Percentiles rank a stretch among this genome's conserved stretches.
Evolutionary conservation across 495 filamentous ascomycete genomes (phyloP).

Genomic region (Penicillium crystallinum): DNA sequence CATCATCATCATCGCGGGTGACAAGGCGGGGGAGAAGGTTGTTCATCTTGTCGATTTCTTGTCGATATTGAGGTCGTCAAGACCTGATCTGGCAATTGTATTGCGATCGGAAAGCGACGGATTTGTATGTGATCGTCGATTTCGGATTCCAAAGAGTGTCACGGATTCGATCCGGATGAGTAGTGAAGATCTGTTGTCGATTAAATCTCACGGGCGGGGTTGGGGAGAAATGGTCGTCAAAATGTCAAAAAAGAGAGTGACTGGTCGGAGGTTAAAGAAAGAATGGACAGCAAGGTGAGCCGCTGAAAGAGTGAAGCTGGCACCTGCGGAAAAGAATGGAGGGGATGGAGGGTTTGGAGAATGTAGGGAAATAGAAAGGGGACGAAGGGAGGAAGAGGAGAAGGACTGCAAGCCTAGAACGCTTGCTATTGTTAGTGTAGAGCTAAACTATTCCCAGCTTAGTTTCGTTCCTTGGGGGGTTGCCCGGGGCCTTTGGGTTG

Average conservation of each 20-base stretch:
- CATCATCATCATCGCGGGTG: slow-evolving; percentile 45
- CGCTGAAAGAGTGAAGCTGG: slow-evolving; percentile 88
- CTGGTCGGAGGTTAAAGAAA: slow-evolving; percentile 17
- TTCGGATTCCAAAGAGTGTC: slow-evolving; percentile 19
- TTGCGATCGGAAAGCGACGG: not conserved
- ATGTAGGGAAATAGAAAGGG: slow-evolving; percentile 44
- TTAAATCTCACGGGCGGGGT: slow-evolving; percentile 3
- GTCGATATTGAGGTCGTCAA: slow-evolving; percentile 5
- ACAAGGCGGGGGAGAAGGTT: slow-evolving; percentile 45
- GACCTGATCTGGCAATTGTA: not conserved
- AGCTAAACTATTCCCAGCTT: slow-evolving; percentile 1
- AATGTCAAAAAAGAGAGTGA: slow-evolving; percentile 9
- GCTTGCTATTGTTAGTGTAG: slow-evolving; percentile 6
- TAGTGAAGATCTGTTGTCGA: slow-evolving; percentile 7
- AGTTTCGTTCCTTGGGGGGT: slow-evolving; percentile 1
- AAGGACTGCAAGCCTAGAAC: slow-evolving; percentile 13
- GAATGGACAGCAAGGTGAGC: slow-evolving; percentile 53
- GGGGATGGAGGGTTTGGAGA: slow-evolving; percentile 35
- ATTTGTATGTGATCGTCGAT: slow-evolving; percentile 16
- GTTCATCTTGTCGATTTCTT: slow-evolving; percentile 31
- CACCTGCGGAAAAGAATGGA: slow-evolving; percentile 46
- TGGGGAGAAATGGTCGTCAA: slow-evolving; percentile 6
- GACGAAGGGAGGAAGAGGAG: slow-evolving; percentile 24
- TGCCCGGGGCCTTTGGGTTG: not conserved
- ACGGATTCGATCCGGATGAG: slow-evolving; percentile 18